Conservation (phyloP, 352 stramenopile species). For the Globisporangium middletonii region DNA sequence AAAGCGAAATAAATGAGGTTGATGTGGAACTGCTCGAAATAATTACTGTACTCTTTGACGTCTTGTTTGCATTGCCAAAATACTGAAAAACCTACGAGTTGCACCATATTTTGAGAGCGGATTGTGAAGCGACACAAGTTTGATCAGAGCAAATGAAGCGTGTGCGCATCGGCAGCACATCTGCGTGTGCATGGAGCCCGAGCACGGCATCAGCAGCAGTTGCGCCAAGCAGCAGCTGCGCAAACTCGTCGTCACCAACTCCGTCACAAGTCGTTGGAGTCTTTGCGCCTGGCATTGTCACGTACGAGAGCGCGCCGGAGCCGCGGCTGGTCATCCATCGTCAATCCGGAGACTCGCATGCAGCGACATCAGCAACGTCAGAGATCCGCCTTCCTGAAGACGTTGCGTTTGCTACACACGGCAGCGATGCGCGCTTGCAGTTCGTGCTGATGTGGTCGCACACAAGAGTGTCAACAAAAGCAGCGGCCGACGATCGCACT, state of each 20-base stretch:
- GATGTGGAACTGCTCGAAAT: too few relatives aligned
- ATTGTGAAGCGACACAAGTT: conserved; percentile 2
- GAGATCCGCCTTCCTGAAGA: neutral
- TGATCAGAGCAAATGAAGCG: neutral
- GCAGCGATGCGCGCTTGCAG: neutral
- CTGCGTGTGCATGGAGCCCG: neutral
- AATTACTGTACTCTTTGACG: too few relatives aligned
- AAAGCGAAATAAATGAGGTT: too few relatives aligned
- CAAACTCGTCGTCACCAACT: neutral
- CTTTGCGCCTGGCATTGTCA: conserved; percentile 1
- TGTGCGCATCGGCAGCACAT: neutral
- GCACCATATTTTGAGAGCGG: too few relatives aligned
- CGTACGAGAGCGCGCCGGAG: neutral
- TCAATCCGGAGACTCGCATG: neutral
- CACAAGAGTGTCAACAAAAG: neutral
- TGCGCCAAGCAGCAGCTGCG: neutral
- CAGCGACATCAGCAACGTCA: neutral
- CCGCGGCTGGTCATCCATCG: neutral
- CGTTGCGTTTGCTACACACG: neutral
- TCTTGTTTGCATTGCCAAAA: neutral
- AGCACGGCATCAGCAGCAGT: neutral
- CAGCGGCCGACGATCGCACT: neutral
- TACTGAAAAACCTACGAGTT: neutral
- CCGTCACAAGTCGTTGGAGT: neutral
- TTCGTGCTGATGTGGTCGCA: conserved; percentile 7